phyloP scores from a whole-genome alignment of 2,329 filamentous ascomycete genomes.

The Microcyclosporella mali region DNA sequence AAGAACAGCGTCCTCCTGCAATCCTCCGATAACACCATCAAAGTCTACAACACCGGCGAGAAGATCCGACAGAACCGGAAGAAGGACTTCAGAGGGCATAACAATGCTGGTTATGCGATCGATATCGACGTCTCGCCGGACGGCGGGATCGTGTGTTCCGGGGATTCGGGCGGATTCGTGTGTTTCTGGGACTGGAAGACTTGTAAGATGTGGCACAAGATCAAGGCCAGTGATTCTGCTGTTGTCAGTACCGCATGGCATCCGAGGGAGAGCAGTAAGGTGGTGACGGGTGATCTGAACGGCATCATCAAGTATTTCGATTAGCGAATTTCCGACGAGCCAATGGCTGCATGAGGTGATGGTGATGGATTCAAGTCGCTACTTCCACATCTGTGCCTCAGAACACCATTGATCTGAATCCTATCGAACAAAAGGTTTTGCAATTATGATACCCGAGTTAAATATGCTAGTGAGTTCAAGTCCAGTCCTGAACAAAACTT shows the following conservation, averaged over 20 bases:
- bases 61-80: conserved; percentile 97
- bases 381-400: no score
- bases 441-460: no score
- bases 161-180: conserved; percentile 81
- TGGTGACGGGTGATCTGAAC: conserved; percentile 83
- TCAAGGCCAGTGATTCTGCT: conserved; percentile 74
- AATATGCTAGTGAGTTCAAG: no score
- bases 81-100: conserved; percentile 93
- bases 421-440: no score
- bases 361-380: no score
- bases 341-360: no score
- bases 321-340: conserved; percentile 47
- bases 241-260: conserved; percentile 91
- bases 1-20: conserved; percentile 95
- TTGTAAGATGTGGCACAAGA: conserved; percentile 97
- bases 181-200: conserved; percentile 99
- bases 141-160: conserved; percentile 81
- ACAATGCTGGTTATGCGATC: conserved; percentile 88
- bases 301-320: conserved; percentile 92
- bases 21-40: conserved; percentile 89
- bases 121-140: conserved; percentile 85
- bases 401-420: no score
- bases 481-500: no score
- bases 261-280: conserved; percentile 93
- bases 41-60: conserved; percentile 90